These are phyloP conservation scores for Zasmidium cellare DNA, from an alignment of 2,329 filamentous ascomycete species.

Conservation along the genomic window DNA sequence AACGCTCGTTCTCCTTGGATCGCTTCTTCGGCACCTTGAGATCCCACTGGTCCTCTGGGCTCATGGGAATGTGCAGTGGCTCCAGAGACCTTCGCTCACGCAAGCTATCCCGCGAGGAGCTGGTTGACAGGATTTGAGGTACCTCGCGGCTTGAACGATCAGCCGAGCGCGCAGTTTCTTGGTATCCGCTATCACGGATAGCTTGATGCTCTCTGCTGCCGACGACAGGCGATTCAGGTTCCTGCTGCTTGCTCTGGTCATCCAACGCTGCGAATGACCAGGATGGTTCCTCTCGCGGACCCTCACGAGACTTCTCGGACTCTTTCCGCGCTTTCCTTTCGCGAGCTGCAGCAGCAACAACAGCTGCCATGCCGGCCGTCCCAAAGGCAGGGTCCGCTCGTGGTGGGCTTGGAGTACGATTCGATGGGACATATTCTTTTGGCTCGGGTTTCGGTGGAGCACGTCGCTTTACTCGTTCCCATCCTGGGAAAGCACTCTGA, in stretches of 20 bases:
- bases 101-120: constrained; percentile 30
- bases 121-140: constrained; percentile 20
- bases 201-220: constrained; percentile 22
- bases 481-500: constrained; percentile 24
- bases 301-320: background rate
- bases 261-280: constrained; percentile 23
- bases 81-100: constrained; percentile 31
- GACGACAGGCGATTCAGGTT: background rate
- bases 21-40: constrained; percentile 23
- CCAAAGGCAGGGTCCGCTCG: background rate
- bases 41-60: constrained; percentile 15
- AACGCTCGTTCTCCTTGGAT: constrained; percentile 10
- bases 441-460: constrained; percentile 9
- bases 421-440: background rate
- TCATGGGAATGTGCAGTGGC: constrained; percentile 30
- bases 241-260: constrained; percentile 2
- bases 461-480: constrained; percentile 28
- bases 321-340: constrained; percentile 5
- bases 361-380: constrained; percentile 12
- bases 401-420: background rate
- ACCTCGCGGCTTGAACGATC: constrained; percentile 15
- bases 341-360: constrained; percentile 9
- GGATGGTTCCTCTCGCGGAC: constrained; percentile 11
- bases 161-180: constrained; percentile 30
- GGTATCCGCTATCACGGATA: constrained; percentile 47